A percentile compares a stretch with the other conserved stretches of the same genome.
Evolutionary conservation across 2,329 filamentous ascomycete genomes (phyloP).

Genomic region (Ophiobolus disseminans): DNA sequence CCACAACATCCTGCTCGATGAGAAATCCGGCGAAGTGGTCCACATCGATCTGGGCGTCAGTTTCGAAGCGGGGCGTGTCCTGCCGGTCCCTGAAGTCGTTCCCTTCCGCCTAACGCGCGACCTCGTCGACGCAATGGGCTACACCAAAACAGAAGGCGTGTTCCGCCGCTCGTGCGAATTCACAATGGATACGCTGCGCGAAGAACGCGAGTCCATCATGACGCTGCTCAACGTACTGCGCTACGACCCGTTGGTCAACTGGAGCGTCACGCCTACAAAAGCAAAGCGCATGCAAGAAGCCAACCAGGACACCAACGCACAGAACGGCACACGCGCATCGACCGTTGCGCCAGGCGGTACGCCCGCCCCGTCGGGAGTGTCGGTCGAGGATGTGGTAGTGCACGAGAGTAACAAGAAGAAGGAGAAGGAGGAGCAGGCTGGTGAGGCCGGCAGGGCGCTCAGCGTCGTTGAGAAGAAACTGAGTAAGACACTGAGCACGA

Average conservation of each 20-base stretch:
- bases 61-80: slow-evolving; percentile 94
- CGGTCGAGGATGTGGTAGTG: slow-evolving; percentile 30
- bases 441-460: slow-evolving; percentile 89
- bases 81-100: slow-evolving; percentile 93
- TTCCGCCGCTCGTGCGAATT: slow-evolving; percentile 99
- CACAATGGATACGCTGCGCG: slow-evolving; percentile 90
- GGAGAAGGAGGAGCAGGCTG: slow-evolving; percentile 64
- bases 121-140: slow-evolving; percentile 95
- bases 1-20: slow-evolving; percentile 94
- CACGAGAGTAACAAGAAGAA: slow-evolving; percentile 48
- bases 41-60: slow-evolving; percentile 97
- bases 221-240: slow-evolving; percentile 95
- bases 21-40: slow-evolving; percentile 87
- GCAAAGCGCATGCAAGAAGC: slow-evolving; percentile 72
- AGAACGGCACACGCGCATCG: slow-evolving; percentile 39
- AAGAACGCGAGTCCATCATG: slow-evolving; percentile 97
- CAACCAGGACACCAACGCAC: slow-evolving; percentile 59
- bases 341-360: slow-evolving; percentile 38
- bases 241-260: slow-evolving; percentile 97
- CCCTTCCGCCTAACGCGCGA: slow-evolving; percentile 95
- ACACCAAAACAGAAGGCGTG: slow-evolving; percentile 92
- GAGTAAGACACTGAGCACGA: slow-evolving; percentile 90
- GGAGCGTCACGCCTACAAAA: slow-evolving; percentile 80
- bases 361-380: slow-evolving; percentile 33
- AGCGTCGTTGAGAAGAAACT: slow-evolving; percentile 96